Evolutionary conservation across 805 yeast genomes (phyloP).

Genomic region (Vanderwaltozyma verrucispora): DNA sequence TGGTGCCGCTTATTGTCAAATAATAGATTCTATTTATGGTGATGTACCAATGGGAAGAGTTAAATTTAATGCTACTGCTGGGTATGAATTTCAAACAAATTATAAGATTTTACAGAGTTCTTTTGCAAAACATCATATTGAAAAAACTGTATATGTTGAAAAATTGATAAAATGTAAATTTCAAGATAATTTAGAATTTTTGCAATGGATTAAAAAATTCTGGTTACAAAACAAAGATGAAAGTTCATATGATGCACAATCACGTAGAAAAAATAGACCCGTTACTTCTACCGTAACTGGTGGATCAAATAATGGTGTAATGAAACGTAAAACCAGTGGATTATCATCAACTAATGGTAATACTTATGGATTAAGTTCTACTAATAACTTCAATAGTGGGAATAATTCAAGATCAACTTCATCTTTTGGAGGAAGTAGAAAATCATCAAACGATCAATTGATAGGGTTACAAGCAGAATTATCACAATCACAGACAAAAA

Average conservation of each 20-base stretch:
- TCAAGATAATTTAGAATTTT: constrained; percentile 88
- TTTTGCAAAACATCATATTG: constrained; percentile 61
- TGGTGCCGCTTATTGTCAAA: constrained; percentile 92
- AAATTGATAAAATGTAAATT: constrained; percentile 74
- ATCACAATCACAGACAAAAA: constrained; percentile 33
- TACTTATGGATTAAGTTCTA: constrained; percentile 1
- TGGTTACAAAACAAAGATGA: constrained; percentile 74
- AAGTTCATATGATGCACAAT: constrained; percentile 57
- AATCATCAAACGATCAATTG: constrained; percentile 21
- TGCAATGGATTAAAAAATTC: constrained; percentile 81
- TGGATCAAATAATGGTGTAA: constrained; percentile 12
- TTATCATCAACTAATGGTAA: neutral
- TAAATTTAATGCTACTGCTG: constrained; percentile 56
- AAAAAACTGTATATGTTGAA: constrained; percentile 71
- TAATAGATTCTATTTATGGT: constrained; percentile 73
- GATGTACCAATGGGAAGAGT: constrained; percentile 78
- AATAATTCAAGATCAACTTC: constrained; percentile 5
- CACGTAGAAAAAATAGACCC: constrained; percentile 38
- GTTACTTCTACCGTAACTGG: constrained; percentile 2
- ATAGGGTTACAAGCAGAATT: constrained; percentile 35
- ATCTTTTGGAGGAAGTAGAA: constrained; percentile 18
- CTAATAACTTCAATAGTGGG: constrained; percentile 2
- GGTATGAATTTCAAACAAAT: constrained; percentile 69
- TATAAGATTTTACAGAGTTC: constrained; percentile 78
- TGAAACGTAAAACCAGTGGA: constrained; percentile 16